phyloP scores from a whole-genome alignment of 768 basidiomycete genomes.

The Mycena belliarum region DNA sequence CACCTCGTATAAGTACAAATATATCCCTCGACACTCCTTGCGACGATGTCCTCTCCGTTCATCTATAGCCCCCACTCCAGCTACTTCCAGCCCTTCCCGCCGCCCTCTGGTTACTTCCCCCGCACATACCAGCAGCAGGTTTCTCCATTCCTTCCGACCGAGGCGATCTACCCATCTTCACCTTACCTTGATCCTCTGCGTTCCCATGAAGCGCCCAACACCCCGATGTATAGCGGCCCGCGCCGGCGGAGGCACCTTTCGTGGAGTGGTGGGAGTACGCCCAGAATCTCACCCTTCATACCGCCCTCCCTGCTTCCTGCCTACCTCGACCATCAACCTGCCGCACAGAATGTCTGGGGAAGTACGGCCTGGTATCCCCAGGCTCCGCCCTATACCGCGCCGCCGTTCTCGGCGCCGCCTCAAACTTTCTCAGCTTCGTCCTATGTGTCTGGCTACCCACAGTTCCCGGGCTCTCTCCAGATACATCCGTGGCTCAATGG shows the following conservation, averaged over 20 bases:
- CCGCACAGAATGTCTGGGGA: constrained; percentile 32
- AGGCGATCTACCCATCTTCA: constrained; percentile 38
- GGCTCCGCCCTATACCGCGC: constrained; percentile 23
- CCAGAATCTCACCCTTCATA: constrained; percentile 20
- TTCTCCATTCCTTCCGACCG: constrained; percentile 47
- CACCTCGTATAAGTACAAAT: constrained; percentile 11
- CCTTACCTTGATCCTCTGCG: constrained; percentile 27
- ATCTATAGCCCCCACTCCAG: constrained; percentile 41
- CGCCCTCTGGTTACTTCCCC: constrained; percentile 32
- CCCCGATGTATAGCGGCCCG: constrained; percentile 25
- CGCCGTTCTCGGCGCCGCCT: constrained; percentile 30
- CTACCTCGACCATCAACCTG: constrained; percentile 2
- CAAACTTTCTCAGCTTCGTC: constrained; percentile 21
- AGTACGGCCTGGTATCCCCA: constrained; percentile 2
- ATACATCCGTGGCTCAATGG: constrained; percentile 59
- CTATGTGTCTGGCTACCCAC: constrained; percentile 18
- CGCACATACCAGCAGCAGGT: not conserved
- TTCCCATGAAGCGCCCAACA: constrained; percentile 25
- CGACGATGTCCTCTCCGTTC: constrained; percentile 43
- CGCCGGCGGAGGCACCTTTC: constrained; percentile 39
- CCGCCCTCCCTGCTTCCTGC: constrained; percentile 12
- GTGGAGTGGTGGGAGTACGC: constrained; percentile 36
- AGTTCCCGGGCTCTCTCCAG: constrained; percentile 24
- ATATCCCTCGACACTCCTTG: constrained; percentile 10
- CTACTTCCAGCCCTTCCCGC: constrained; percentile 36